phyloP scores from a whole-genome alignment of 2,329 filamentous ascomycete species.

The Aspergillus felis region DNA sequence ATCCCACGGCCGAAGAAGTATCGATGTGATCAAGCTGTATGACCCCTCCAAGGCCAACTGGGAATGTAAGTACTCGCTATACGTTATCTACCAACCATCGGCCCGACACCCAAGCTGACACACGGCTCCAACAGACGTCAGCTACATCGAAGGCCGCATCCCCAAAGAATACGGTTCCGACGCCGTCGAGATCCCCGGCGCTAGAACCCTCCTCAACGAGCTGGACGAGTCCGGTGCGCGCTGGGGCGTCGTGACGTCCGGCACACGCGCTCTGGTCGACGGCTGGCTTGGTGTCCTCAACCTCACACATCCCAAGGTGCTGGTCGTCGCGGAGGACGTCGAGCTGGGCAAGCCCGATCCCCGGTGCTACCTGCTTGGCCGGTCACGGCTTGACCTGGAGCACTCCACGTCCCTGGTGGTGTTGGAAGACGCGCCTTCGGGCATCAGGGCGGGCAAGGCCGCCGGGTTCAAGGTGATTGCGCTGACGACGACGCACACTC shows the following conservation, averaged over 20 bases:
- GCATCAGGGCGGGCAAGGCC: conserved; percentile 75
- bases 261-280: conserved; percentile 60
- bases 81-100: neutral
- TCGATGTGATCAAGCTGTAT: conserved; percentile 77
- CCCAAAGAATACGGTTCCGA: conserved; percentile 72
- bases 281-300: conserved; percentile 69
- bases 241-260: conserved; percentile 83
- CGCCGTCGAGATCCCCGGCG: conserved; percentile 81
- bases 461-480: conserved; percentile 82
- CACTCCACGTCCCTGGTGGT: conserved; percentile 62
- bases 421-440: conserved; percentile 83
- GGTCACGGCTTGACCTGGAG: conserved; percentile 53
- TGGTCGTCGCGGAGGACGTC: conserved; percentile 75
- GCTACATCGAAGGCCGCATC: conserved; percentile 70
- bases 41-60: conserved; percentile 83
- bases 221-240: conserved; percentile 61
- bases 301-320: conserved; percentile 61
- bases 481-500: conserved; percentile 77
- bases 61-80: conserved; percentile 67
- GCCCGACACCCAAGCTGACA: neutral
- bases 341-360: conserved; percentile 73
- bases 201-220: conserved; percentile 63
- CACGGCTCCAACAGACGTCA: conserved; percentile 60
- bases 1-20: conserved; percentile 84
- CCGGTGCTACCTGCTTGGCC: conserved; percentile 66